Conservation (phyloP, 2,329 filamentous ascomycete species). For the Calonectria pteridis region DNA sequence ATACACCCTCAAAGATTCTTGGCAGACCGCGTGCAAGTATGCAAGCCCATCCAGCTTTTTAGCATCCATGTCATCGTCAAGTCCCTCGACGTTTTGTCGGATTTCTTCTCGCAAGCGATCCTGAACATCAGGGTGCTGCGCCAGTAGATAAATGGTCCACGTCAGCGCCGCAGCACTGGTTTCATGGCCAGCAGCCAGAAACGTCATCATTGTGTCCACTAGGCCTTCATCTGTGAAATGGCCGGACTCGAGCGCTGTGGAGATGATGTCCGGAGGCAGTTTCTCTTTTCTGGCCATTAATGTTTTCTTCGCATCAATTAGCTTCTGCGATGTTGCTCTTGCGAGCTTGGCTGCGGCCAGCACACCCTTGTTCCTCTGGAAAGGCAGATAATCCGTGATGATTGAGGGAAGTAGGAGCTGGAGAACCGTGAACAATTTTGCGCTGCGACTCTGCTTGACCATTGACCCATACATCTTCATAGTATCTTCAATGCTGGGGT, state of each 20-base stretch:
- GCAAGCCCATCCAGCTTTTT: constrained; percentile 51
- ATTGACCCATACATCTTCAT: constrained; percentile 42
- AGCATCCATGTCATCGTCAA: constrained; percentile 41
- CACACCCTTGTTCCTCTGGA: constrained; percentile 33
- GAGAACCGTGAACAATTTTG: constrained; percentile 23
- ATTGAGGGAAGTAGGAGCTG: constrained; percentile 31
- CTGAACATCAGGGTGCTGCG: constrained; percentile 39
- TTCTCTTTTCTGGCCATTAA: constrained; percentile 41
- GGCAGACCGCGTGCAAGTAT: constrained; percentile 58
- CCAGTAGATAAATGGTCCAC: constrained; percentile 3
- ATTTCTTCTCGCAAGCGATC: constrained; percentile 55
- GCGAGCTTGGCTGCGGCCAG: constrained; percentile 29
- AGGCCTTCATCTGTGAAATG: constrained; percentile 40
- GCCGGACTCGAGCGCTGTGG: constrained; percentile 48
- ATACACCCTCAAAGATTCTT: constrained; percentile 57
- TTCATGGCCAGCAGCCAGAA: constrained; percentile 12
- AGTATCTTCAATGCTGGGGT: constrained; percentile 47
- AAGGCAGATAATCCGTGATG: constrained; percentile 32
- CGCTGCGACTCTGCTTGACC: constrained; percentile 45
- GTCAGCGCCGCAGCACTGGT: constrained; percentile 5
- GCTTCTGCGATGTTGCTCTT: constrained; percentile 40
- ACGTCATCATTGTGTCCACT: constrained; percentile 15
- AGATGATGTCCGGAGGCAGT: constrained; percentile 52
- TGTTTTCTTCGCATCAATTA: constrained; percentile 49
- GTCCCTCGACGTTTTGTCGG: constrained; percentile 47